Evolutionary conservation across 441 rosid genomes (phyloP), one percentile per base, ranked within the genome.

Genomic region (Manihot esculenta): DNA sequence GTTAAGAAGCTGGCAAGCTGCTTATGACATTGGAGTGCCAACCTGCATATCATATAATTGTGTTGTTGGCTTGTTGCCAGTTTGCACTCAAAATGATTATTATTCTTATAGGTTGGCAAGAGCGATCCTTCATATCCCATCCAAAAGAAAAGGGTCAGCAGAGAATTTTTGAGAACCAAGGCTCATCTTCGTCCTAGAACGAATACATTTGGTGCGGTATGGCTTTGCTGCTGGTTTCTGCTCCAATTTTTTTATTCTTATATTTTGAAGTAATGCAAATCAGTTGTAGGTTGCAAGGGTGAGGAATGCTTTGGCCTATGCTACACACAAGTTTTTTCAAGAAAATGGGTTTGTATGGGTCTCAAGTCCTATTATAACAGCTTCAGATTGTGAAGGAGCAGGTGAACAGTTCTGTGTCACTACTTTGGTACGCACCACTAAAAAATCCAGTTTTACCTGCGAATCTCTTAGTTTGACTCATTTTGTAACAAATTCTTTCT

Each of bases 391-490:
- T 83, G 98, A 95, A 85, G 99, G 99, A 66, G 99, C 96, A 1
- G 99, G 99, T 55, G 98, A 92, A 83, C 99, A 95, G 81, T 95
- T 95, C 74, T 95, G 99, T 63, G 98, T 92, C 66, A 95, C 99
- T 77, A 95, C 97, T 69, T 86, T 95, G 88, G 99, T 95, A 89
- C 70, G 86, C 64, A 27, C 49, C 38, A 63, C 65, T 50, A 33
- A 21, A 10, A 51, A 21, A 30, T 44, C 64, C 71, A 33, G 38
- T 33, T 66, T 70, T 63, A 35, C 47, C 42, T 45, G 27, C 69
- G 30, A 62, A 15, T 62, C 9, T 63, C 4, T 49, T 47, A 27
- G 17, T 45, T 49, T 65, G 56, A 44, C 5, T 59, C 35, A 60
- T 65, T 56, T 21, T 70, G 7, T 26, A 42, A 24, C 42, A 69